Evolutionary conservation across 306 rosid genomes (phyloP).

Genomic region (Heteromeles arbutifolia): DNA sequence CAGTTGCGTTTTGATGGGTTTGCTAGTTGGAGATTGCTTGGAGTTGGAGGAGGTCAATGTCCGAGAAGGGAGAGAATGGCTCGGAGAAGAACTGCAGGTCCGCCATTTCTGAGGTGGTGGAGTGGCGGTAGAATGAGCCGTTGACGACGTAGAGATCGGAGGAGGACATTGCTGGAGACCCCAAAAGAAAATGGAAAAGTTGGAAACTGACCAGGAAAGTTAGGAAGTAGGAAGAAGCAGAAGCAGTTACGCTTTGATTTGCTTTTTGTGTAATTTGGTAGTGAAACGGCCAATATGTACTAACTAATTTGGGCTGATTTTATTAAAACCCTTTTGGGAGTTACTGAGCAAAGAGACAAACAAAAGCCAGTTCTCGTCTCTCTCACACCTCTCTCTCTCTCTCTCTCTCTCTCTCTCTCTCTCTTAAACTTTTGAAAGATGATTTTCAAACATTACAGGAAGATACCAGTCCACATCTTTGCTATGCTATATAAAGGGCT

Average conservation of each 20-base stretch:
- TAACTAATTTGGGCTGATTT: too few relatives aligned
- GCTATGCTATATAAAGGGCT: slow-evolving; percentile 14
- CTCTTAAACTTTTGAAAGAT: background rate
- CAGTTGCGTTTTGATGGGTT: slow-evolving; percentile 15
- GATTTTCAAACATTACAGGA: slow-evolving; percentile 3
- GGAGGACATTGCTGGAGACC: slow-evolving; percentile 58
- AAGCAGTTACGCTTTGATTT: too few relatives aligned
- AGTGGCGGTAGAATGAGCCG: slow-evolving; percentile 27
- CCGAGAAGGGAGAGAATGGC: slow-evolving; percentile 33
- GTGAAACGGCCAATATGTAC: too few relatives aligned
- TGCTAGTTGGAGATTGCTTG: slow-evolving; percentile 28
- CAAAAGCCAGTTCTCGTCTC: too few relatives aligned
- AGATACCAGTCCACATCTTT: slow-evolving; percentile 17
- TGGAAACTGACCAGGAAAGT: background rate
- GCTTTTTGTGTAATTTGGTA: too few relatives aligned
- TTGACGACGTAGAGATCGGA: slow-evolving; percentile 50
- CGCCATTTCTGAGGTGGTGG: slow-evolving; percentile 30
- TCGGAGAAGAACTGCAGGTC: slow-evolving; percentile 41
- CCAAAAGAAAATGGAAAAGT: background rate
- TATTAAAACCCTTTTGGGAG: too few relatives aligned
- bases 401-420: too few relatives aligned
- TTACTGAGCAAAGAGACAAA: too few relatives aligned
- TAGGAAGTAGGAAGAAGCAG: background rate
- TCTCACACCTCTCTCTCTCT: too few relatives aligned
- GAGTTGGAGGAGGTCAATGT: slow-evolving; percentile 30